A percentile compares a stretch with the other conserved stretches of the same genome.
phyloP scores from a whole-genome alignment of 345 rosid genomes.

The Citrus mangshanensis region DNA sequence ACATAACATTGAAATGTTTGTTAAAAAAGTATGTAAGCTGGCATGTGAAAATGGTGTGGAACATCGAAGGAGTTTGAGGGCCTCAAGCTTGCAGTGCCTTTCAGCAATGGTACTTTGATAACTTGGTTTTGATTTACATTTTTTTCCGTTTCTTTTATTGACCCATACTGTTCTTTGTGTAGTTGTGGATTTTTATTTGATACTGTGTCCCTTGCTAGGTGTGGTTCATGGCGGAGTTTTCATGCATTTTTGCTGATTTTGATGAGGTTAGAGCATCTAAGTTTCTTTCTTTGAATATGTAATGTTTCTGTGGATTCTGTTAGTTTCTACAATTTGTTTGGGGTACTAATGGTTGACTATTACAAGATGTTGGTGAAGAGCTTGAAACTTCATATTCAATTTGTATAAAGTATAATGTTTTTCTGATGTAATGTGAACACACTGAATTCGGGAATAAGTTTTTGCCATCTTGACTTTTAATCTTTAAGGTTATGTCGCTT shows the following conservation, averaged over 20 bases:
- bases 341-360: neutral
- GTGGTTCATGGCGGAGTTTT: constrained; percentile 88
- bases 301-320: neutral
- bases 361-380: neutral
- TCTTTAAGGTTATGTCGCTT: neutral
- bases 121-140: neutral
- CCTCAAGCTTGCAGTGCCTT: constrained; percentile 86
- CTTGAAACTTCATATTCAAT: neutral
- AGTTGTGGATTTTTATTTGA: constrained; percentile 3
- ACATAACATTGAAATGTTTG: constrained; percentile 73
- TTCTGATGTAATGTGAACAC: neutral
- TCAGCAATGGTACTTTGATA: constrained; percentile 73
- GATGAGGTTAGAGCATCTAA: constrained; percentile 57
- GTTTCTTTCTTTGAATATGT: neutral
- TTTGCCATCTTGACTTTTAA: neutral
- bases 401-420: neutral
- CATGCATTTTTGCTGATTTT: constrained; percentile 65
- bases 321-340: neutral
- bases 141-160: neutral
- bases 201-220: constrained; percentile 47
- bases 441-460: neutral
- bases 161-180: neutral
- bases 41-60: constrained; percentile 55
- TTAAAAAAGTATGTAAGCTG: constrained; percentile 62
- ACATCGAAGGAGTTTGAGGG: constrained; percentile 49